Conservation (phyloP, 305 asterid species). For the Coffea humblotiana region DNA sequence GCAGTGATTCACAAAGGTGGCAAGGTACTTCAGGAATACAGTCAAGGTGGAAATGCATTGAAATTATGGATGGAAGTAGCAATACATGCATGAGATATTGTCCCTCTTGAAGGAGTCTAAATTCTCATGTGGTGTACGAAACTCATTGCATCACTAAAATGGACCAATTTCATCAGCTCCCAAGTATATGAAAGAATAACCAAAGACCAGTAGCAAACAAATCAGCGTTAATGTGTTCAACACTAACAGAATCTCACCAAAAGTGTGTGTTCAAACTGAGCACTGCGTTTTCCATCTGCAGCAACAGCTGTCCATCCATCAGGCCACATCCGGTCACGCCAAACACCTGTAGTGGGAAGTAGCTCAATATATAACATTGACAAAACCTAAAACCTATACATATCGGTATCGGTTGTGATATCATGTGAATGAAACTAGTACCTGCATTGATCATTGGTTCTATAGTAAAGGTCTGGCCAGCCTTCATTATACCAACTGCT, state of each 20-base stretch:
- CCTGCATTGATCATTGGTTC: constrained; percentile 98
- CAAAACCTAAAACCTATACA: background rate
- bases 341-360: constrained; percentile 50
- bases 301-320: constrained; percentile 99
- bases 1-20: background rate
- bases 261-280: constrained; percentile 95
- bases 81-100: background rate
- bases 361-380: constrained; percentile 14
- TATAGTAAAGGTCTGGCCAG: constrained; percentile 92
- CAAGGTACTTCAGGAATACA: background rate
- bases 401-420: background rate
- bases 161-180: background rate
- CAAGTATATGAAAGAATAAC: background rate
- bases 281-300: constrained; percentile 93
- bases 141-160: background rate
- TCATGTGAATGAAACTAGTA: constrained; percentile 16
- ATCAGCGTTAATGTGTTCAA: constrained; percentile 5
- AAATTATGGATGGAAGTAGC: background rate
- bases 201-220: background rate
- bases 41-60: background rate
- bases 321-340: constrained; percentile 99
- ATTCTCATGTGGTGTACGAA: background rate
- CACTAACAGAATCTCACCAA: constrained; percentile 48
- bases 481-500: constrained; percentile 98
- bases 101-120: background rate